Conservation (phyloP, 371 early-diverging fungal genomes). For the Mortierella sp. region DNA sequence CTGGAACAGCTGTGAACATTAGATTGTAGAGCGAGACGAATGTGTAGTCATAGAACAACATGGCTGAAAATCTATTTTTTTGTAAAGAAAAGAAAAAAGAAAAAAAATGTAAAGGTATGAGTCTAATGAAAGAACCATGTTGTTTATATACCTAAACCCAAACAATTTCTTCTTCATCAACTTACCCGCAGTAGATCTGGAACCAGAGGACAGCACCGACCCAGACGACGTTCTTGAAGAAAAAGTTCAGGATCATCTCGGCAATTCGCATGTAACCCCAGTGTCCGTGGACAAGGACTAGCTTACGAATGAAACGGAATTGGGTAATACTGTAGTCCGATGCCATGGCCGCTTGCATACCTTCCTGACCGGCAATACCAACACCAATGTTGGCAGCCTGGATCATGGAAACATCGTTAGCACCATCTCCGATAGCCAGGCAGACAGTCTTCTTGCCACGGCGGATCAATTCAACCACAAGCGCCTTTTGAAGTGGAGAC, state of each 20-base stretch:
- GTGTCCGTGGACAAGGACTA: constrained; percentile 88
- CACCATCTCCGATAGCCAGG: constrained; percentile 98
- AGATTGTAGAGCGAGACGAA: constrained; percentile 85
- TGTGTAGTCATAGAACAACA: constrained; percentile 88
- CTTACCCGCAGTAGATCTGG: constrained; percentile 81
- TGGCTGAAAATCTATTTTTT: constrained; percentile 74
- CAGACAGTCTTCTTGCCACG: constrained; percentile 78
- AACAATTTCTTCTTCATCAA: background rate
- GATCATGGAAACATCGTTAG: constrained; percentile 96
- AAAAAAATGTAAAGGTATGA: background rate
- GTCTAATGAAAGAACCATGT: background rate
- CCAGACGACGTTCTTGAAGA: constrained; percentile 95
- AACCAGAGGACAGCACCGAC: constrained; percentile 86
- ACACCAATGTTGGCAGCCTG: constrained; percentile 96
- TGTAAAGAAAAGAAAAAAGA: background rate
- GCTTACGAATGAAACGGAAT: constrained; percentile 86
- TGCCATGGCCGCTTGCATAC: constrained; percentile 90
- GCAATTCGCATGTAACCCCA: constrained; percentile 91
- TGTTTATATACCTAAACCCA: background rate
- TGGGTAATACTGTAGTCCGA: constrained; percentile 91
- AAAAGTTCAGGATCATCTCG: constrained; percentile 91
- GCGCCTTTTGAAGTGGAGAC: constrained; percentile 96
- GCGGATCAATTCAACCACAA: constrained; percentile 93
- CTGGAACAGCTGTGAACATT: constrained; percentile 81
- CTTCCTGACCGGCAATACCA: constrained; percentile 95